A percentile compares a stretch with the other conserved stretches of the same genome.
phyloP scores from a whole-genome alignment of 306 rosid species.

The Sechiopsis laciniata region DNA sequence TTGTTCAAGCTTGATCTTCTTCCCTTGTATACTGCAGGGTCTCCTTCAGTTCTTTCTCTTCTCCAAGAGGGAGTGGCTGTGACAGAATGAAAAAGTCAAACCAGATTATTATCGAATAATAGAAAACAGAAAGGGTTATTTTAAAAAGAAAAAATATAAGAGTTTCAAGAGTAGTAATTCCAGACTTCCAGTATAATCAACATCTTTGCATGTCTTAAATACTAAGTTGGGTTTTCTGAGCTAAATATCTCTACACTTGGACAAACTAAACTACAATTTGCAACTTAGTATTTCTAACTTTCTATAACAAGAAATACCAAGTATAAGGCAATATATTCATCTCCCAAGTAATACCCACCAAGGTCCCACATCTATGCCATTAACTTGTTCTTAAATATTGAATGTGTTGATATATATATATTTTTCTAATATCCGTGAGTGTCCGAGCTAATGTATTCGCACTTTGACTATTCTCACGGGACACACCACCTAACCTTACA shows the following conservation, averaged over 20 bases:
- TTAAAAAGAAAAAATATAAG: too few species aligned
- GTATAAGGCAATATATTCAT: background rate
- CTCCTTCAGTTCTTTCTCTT: constrained; percentile 79
- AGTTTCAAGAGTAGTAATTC: background rate
- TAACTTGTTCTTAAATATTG: too few species aligned
- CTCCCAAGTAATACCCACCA: background rate
- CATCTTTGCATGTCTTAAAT: too few species aligned
- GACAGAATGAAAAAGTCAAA: constrained; percentile 38
- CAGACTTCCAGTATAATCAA: background rate
- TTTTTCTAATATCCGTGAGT: too few species aligned
- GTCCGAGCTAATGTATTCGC: too few species aligned
- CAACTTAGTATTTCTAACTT: background rate
- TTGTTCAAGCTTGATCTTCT: constrained; percentile 65
- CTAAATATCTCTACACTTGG: background rate
- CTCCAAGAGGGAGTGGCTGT: constrained; percentile 34
- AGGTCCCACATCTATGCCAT: background rate
- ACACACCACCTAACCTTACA: too few species aligned
- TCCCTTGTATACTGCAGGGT: constrained; percentile 66
- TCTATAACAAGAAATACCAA: background rate
- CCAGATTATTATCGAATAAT: background rate
- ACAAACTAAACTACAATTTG: too few species aligned
- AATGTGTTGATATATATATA: too few species aligned
- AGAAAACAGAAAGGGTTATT: background rate
- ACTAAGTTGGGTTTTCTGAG: background rate
- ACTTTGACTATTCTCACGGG: too few species aligned